A percentile compares a stretch with the other conserved stretches of the same genome.
These are phyloP conservation scores for Talaromyces sp. DNA, from an alignment of 2,329 filamentous ascomycete genomes.

Conservation along the genomic window DNA sequence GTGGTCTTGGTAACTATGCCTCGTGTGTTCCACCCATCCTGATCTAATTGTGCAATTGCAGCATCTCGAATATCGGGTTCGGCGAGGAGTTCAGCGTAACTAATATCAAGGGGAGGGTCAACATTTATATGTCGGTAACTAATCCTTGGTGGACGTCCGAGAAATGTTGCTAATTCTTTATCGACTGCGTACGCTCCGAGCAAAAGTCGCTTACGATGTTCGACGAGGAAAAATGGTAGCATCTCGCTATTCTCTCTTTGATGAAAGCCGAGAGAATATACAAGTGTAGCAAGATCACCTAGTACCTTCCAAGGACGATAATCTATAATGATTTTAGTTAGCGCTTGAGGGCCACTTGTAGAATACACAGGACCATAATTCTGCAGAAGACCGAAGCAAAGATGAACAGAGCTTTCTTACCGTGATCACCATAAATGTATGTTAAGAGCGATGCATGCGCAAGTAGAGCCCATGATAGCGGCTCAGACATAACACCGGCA, in stretches of 20 bases:
- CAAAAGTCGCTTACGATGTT: conserved; percentile 27
- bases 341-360: background rate
- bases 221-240: conserved; percentile 27
- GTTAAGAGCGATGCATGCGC: conserved; percentile 23
- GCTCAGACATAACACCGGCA: conserved; percentile 24
- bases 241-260: conserved; percentile 8
- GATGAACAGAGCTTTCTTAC: background rate
- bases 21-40: conserved; percentile 22
- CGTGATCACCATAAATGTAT: conserved; percentile 24
- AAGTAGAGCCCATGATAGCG: conserved; percentile 29
- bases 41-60: conserved; percentile 18
- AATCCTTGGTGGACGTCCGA: conserved; percentile 29
- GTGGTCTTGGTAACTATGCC: conserved; percentile 18
- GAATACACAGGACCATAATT: background rate
- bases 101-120: conserved; percentile 26
- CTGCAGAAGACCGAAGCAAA: no score
- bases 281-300: conserved; percentile 20
- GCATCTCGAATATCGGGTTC: conserved; percentile 14
- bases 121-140: conserved; percentile 28
- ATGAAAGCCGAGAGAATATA: conserved; percentile 18
- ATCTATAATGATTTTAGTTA: conserved; percentile 13
- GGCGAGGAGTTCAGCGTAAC: conserved; percentile 24
- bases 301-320: conserved; percentile 18
- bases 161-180: conserved; percentile 29
- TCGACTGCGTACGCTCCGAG: conserved; percentile 26